A percentile compares a stretch with the other conserved stretches of the same genome.
Conservation (phyloP, 2,329 filamentous ascomycete genomes). For the Aureobasidium subglaciale region DNA sequence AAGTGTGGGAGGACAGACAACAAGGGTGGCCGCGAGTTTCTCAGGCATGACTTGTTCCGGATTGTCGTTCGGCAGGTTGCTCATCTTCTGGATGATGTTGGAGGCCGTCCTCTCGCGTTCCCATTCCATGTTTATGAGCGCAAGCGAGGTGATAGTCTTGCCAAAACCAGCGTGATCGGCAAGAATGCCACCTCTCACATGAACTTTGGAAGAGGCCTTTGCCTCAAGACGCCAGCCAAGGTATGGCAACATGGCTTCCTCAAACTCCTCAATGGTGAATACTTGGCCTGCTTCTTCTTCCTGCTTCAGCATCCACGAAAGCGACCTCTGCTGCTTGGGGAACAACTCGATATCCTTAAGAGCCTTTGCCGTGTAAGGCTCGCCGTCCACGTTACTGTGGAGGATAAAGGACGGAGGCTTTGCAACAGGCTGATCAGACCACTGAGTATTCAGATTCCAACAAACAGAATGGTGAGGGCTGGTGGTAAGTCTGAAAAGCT, state of each 20-base stretch:
- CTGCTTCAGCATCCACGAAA: conserved; percentile 54
- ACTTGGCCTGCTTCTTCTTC: conserved; percentile 36
- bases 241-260: conserved; percentile 45
- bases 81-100: background rate
- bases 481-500: conserved; percentile 6
- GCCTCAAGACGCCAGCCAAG: conserved; percentile 51
- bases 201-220: conserved; percentile 34
- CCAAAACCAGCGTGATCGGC: conserved; percentile 61
- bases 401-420: conserved; percentile 36
- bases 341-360: conserved; percentile 36
- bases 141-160: conserved; percentile 56
- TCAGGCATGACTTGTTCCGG: conserved; percentile 28
- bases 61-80: background rate
- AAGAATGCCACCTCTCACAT: conserved; percentile 52
- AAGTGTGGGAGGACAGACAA: conserved; percentile 51
- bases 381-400: conserved; percentile 33
- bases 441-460: conserved; percentile 45
- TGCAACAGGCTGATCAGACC: conserved; percentile 26
- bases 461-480: conserved; percentile 20
- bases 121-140: no score
- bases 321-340: conserved; percentile 46
- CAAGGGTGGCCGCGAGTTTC: conserved; percentile 50
- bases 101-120: no score
- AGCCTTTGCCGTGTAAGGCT: conserved; percentile 17
- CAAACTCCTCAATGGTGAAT: conserved; percentile 49